Conservation (phyloP, 2,329 filamentous ascomycete genomes). For the Xylariaceae sp. region DNA sequence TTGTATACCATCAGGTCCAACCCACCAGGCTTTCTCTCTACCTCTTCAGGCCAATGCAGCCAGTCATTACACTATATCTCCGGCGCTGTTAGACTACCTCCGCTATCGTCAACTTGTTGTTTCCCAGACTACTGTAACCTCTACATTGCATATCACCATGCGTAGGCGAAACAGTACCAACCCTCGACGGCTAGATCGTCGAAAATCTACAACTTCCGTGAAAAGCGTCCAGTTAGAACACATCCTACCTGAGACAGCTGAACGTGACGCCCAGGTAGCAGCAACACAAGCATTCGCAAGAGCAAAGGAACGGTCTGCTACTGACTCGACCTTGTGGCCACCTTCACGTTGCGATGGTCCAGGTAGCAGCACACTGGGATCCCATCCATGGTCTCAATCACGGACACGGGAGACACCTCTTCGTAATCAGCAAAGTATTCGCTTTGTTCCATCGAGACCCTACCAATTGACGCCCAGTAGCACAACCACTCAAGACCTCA, state of each 20-base stretch:
- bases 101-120: not conserved
- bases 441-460: slow-evolving; percentile 49
- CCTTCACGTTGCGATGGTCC: slow-evolving; percentile 36
- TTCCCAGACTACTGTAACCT: not conserved
- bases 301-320: slow-evolving; percentile 50
- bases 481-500: not conserved
- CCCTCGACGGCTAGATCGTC: slow-evolving; percentile 53
- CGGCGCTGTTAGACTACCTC: not conserved
- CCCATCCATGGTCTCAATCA: slow-evolving; percentile 24
- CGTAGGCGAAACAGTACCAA: slow-evolving; percentile 56
- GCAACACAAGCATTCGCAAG: slow-evolving; percentile 65
- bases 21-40: not conserved
- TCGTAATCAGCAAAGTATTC: slow-evolving; percentile 59
- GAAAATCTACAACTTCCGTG: slow-evolving; percentile 60
- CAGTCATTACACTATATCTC: not conserved
- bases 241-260: slow-evolving; percentile 55
- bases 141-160: slow-evolving; percentile 45
- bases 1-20: slow-evolving; percentile 22
- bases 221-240: slow-evolving; percentile 54
- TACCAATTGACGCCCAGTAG: slow-evolving; percentile 8
- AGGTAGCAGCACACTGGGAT: slow-evolving; percentile 3
- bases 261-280: slow-evolving; percentile 66
- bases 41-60: not conserved
- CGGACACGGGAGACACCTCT: slow-evolving; percentile 38
- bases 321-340: slow-evolving; percentile 43